Base-by-base conservation (phyloP, 179 eudicot species). In the Sideroxylon spinosum region DNA sequence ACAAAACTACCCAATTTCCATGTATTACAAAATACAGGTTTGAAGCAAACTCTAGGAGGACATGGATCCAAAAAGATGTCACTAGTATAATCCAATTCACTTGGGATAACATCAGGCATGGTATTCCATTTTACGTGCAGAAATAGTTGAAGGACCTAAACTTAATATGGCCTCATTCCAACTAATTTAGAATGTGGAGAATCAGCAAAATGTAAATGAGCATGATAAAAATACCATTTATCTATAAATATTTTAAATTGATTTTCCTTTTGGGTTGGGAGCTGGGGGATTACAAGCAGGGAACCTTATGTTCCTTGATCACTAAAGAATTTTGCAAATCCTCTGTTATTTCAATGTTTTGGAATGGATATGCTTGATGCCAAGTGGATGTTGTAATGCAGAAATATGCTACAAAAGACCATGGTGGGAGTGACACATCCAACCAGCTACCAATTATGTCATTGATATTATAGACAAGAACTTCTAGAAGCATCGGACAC, bases 261-360 rank as follows among this genome's bases (percentile, higher is more conserved):
- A 2, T 26, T 69, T 71, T 71, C 25, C 74, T 50, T 71, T 11
- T 44, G n/a, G 72, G 55, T 9, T 67, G n/a, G 57, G 57, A 55
- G 57, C 12, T 12, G 17, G 2, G 0, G 57, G 29, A 26, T 26
- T 10, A 10, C 25, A 12, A 55, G 16, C 48, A 44, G 49, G 63
- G 65, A n/a, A 29, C 8, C 7, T 26, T 3, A 20, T 4, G 65
- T 73, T 19, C 28, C 28, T 20, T 20, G 3, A 7, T 69, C 56
- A 48, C 22, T 61, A 44, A n/a, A 16, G 68, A 13, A 46, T 3
- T 75, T 61, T 25, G 67, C 37, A 75, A 75, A 46, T 44, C 23
- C 16, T 19, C 63, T 19, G 5, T 26, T 72, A 26, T 20, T 22
- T 23, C 13, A 20, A 23, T 23, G 10, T 63, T 63, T 10, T 4